These are phyloP conservation scores for Starmerella apis DNA, from an alignment of 805 yeast species.

Conservation along the genomic window DNA sequence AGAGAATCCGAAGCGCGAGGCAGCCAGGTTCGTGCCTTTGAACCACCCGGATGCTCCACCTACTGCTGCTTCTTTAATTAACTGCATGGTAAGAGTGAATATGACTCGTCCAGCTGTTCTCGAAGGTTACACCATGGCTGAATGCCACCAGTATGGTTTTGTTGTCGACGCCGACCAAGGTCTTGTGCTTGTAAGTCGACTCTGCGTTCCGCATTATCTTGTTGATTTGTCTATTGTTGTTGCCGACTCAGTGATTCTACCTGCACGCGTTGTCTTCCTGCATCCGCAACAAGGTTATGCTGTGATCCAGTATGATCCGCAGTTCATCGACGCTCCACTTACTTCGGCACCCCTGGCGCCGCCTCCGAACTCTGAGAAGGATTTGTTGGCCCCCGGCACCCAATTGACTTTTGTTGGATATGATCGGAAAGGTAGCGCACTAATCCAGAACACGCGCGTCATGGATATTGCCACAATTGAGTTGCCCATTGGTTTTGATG, in stretches of 20 bases:
- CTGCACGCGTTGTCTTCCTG: slow-evolving; percentile 68
- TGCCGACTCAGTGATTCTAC: slow-evolving; percentile 74
- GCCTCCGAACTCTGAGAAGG: slow-evolving; percentile 8
- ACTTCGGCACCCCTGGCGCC: slow-evolving; percentile 43
- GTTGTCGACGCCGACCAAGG: slow-evolving; percentile 75
- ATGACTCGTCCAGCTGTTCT: slow-evolving; percentile 56
- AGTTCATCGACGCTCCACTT: slow-evolving; percentile 58
- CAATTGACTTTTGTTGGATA: slow-evolving; percentile 70
- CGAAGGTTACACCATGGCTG: slow-evolving; percentile 61
- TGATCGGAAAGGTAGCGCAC: slow-evolving; percentile 56
- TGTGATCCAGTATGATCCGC: slow-evolving; percentile 70
- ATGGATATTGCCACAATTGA: slow-evolving; percentile 66
- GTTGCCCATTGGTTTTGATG: slow-evolving; percentile 51
- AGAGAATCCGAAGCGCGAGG: slow-evolving; percentile 41
- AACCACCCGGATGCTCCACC: slow-evolving; percentile 44
- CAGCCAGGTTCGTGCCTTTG: slow-evolving; percentile 44
- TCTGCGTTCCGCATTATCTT: slow-evolving; percentile 70
- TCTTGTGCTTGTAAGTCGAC: slow-evolving; percentile 65
- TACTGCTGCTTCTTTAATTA: slow-evolving; percentile 13
- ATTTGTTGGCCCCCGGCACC: slow-evolving; percentile 55
- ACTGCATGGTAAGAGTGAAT: slow-evolving; percentile 53
- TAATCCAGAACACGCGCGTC: slow-evolving; percentile 63
- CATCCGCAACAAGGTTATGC: slow-evolving; percentile 87
- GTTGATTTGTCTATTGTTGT: slow-evolving; percentile 66
- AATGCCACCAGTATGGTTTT: slow-evolving; percentile 61